Evolutionary conservation across 306 rosid genomes (phyloP), one percentile per base, ranked within the genome.

Genomic region (Prinsepia uniflora): DNA sequence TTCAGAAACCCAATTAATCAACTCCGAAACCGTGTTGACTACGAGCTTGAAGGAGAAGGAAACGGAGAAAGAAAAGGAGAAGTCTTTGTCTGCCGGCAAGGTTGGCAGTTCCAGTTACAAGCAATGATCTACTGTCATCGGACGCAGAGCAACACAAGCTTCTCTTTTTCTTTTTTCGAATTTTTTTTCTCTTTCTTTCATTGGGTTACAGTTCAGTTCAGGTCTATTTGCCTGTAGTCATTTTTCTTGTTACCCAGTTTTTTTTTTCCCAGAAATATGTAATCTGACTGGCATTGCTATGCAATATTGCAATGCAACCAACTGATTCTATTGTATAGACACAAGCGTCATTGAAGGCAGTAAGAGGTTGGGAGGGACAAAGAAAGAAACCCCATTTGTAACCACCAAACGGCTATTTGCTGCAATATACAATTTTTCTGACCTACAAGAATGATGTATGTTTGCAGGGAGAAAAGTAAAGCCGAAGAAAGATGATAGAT

Each of bases 291-390:
- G 74, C 72, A 7, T 52, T 54, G 75, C 59, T 30, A 30, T 30
- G 36, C 1, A 30, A 30, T 30, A 30, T 30, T 30, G 36, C 42
- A 9, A 36, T 73, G 58, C 78, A 68, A 66, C 87, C 86, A 69
- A 73, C 86, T 72, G 87, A 84, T 79, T 84, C 63, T 71, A 71
- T 63, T 89, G 96, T 86, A 87, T 78, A 86, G 88, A 76, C 84
- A 79, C 84, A 80, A 59, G 68, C 71, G 86, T 85, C 91, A 67
- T 78, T 82, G 81, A 77, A 73, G 88, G 91, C 86, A 77, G 76
- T 57, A 73, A 71, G 88, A 86, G 87, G 84, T 76, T 70, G 86
- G 75, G 88, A 53, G 78, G 79, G 78, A 72, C 77, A 72, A 70
- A 70, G 63, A 30, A 30, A 30, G 36, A 30, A 73, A 81, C 70